A percentile compares a stretch with the other conserved stretches of the same genome.
Conservation (phyloP, 1,284 basidiomycete species). For the Leucoagaricus sp. region DNA sequence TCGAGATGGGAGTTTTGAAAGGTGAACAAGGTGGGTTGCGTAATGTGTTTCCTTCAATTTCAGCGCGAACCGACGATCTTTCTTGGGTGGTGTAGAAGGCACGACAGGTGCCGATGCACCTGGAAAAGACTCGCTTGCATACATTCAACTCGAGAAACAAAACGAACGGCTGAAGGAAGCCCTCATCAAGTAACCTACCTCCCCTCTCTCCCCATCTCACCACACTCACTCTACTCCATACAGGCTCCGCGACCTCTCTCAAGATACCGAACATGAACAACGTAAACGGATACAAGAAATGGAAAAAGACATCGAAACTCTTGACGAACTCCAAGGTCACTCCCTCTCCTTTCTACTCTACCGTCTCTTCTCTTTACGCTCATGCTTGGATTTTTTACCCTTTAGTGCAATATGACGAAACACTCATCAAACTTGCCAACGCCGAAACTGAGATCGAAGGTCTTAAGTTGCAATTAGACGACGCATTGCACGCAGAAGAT, state of each 20-base stretch:
- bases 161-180: conserved; percentile 96
- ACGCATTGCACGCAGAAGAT: conserved; percentile 94
- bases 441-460: conserved; percentile 92
- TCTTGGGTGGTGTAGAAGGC: conserved; percentile 21
- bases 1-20: conserved; percentile 82
- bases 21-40: conserved; percentile 32
- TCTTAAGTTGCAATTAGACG: conserved; percentile 93
- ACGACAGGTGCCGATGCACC: conserved; percentile 37
- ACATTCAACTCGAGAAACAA: conserved; percentile 94
- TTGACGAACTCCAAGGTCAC: conserved; percentile 74
- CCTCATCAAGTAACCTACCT: conserved; percentile 77
- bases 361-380: conserved; percentile 6
- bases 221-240: not conserved
- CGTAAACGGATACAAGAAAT: conserved; percentile 82
- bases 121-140: conserved; percentile 72
- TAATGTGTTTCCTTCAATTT: not conserved
- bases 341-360: conserved; percentile 1
- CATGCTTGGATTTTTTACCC: not conserved
- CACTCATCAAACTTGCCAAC: conserved; percentile 78
- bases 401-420: conserved; percentile 83
- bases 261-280: conserved; percentile 87
- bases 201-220: not conserved
- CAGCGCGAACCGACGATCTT: conserved; percentile 10
- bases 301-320: conserved; percentile 79
- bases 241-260: conserved; percentile 85